Evolutionary conservation across 2,329 filamentous ascomycete species (phyloP).

Genomic region (Calonectria naviculata): DNA sequence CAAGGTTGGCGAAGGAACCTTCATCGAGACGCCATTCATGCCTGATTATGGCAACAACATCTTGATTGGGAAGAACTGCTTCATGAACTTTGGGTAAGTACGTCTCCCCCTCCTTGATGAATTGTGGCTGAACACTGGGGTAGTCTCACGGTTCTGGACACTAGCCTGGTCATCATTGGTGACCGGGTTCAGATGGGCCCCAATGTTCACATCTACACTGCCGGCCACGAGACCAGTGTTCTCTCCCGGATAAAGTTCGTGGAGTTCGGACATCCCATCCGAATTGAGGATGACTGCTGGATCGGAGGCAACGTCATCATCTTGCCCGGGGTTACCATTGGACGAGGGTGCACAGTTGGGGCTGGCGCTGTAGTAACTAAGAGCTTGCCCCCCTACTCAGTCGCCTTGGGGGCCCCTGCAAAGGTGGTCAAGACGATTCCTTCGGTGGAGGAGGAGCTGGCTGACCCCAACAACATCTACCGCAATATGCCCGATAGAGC

Average conservation of each 20-base stretch:
- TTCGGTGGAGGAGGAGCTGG: slow-evolving; percentile 44
- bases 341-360: slow-evolving; percentile 61
- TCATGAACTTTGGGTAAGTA: slow-evolving; percentile 61
- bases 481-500: slow-evolving; percentile 35
- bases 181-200: slow-evolving; percentile 78
- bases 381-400: slow-evolving; percentile 57
- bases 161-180: slow-evolving; percentile 76
- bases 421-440: slow-evolving; percentile 58
- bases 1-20: slow-evolving; percentile 49
- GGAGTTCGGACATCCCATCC: slow-evolving; percentile 58
- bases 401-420: slow-evolving; percentile 60
- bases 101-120: not conserved
- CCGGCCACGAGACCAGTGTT: slow-evolving; percentile 76
- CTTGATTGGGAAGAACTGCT: slow-evolving; percentile 70
- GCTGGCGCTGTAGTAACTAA: slow-evolving; percentile 61
- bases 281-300: slow-evolving; percentile 66
- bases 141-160: slow-evolving; percentile 75
- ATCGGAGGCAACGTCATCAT: slow-evolving; percentile 62
- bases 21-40: slow-evolving; percentile 70
- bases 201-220: slow-evolving; percentile 76
- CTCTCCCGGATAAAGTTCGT: slow-evolving; percentile 58
- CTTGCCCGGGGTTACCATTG: slow-evolving; percentile 63
- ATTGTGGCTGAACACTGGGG: not conserved
- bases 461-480: slow-evolving; percentile 38
- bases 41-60: slow-evolving; percentile 77